Base-by-base conservation (phyloP, 495 filamentous ascomycete species). In the Trichoderma reesei region DNA sequence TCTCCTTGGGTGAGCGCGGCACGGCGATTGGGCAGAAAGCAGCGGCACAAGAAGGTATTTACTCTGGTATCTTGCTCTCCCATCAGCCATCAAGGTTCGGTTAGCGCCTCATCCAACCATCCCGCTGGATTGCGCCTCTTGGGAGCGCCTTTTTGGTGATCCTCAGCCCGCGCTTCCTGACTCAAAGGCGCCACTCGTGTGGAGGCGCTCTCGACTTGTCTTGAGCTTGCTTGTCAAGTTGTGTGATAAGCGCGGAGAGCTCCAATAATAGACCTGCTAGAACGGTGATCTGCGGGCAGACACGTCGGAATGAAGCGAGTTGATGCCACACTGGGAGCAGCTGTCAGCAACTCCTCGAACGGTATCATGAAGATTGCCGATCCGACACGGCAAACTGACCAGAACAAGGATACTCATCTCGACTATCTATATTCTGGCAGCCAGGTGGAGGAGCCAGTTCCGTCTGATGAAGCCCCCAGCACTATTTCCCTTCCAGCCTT, bases 141-240 rank as follows among this genome's bases (percentile, higher is more conserved):
- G 26, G 26, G 26, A 26, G 26, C 26, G 26, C 26, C 26, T 26
- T 11, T 11, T 56, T 20, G 51, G 34, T 56, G 51, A 56, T 56
- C 51, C 34, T 34, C 51, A 56, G 51, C 51, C 51, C 51, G 51
- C 44, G 4, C 44, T 48, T 33, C 51, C 51, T 56, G 51, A 56
- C 51, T 56, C 51, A 34, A 26, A 26, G 26, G 51, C 16, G 20
- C 34, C 18, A 20, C 16, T 48, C n/a, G 44, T 16, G 9, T 16
- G 20, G 18, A 48, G n/a, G n/a, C 26, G 26, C 26, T 26, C 26
- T 26, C 26, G 26, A 26, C 26, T 26, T 26, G 26, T 26, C 26
- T 26, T 26, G 26, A 26, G 26, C 26, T 26, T 26, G 26, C 26
- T 26, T 26, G 44, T 48, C 44, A 26, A 48, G 44, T 18, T 48